Base-by-base conservation (phyloP, 257 asterid species). In the Leptodermis oblonga region DNA sequence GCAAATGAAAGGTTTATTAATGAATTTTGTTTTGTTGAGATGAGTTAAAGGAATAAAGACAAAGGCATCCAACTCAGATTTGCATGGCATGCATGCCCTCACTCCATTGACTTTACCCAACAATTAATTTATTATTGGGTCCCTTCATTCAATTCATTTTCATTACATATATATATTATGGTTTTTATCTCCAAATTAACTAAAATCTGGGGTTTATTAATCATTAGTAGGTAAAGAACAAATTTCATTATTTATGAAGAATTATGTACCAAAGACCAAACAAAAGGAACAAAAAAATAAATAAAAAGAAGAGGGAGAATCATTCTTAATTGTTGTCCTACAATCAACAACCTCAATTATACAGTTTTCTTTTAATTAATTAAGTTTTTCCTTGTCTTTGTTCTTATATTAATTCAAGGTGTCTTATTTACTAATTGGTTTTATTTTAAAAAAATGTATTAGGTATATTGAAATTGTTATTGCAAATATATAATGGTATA, bases 51-150 rank as follows among this genome's bases (percentile, higher is more conserved):
- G 48, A 18, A 36, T 18, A n/a, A 20, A 10, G 48, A 61, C 48
- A 60, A 20, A 61, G 20, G n/a, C 42, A 9, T 36, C 67, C 67
- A 61, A 61, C 67, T 36, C 30, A 8, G 48, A 34, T 4, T 36
- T 8, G 25, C 17, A n/a, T 61, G 67, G 67, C 48, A 41, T 36
- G 18, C 30, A 17, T 48, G 18, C 34, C 67, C 67, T 61, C 67
- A 61, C 67, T 36, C 48, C 67, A 61, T 61, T 61, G 67, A 61
- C 67, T 36, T 41, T 61, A 36, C 5, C n/a, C 1, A 4, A 46
- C 11, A 20, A n/a, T 23, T 34, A 61, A 34, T 36, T 14, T 26
- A 31, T 31, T 43, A 59, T 59, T 61, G 49, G 46, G 48, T 61
- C 67, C 67, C 31, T 61, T 30, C 31, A 20, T 31, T 13, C 65